A percentile compares a stretch with the other conserved stretches of the same genome.
Conservation (phyloP, 176 grass and related monocot species). For the Zoysia japonica region DNA sequence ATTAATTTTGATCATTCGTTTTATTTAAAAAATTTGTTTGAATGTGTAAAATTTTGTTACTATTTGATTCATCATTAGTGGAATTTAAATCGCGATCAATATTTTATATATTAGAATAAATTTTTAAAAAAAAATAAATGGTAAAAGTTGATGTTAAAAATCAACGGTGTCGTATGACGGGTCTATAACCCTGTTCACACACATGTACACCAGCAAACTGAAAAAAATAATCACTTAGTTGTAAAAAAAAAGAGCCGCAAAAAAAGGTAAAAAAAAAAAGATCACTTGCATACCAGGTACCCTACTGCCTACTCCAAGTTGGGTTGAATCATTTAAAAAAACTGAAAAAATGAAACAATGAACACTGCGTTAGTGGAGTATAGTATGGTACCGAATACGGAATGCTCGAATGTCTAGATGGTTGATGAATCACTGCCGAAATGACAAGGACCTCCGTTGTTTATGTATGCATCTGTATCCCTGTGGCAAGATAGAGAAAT, state of each 20-base stretch:
- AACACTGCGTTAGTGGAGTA: neutral
- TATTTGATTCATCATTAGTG: too few relatives aligned
- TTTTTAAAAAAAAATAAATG: too few relatives aligned
- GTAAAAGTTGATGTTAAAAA: too few relatives aligned
- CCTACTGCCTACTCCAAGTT: conserved; percentile 3
- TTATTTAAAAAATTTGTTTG: too few relatives aligned
- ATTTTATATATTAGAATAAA: too few relatives aligned
- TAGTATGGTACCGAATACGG: neutral
- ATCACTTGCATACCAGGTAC: neutral
- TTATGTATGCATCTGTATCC: conserved; percentile 15
- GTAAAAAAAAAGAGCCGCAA: too few relatives aligned
- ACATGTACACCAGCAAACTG: neutral
- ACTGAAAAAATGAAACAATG: neutral
- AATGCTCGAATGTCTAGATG: neutral
- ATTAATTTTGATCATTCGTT: too few relatives aligned
- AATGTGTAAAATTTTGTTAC: too few relatives aligned
- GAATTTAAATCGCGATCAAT: too few relatives aligned
- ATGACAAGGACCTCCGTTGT: conserved; percentile 19
- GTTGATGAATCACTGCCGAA: neutral
- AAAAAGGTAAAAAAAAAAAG: neutral
- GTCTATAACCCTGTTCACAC: neutral
- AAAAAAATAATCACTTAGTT: too few relatives aligned
- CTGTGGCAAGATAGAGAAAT: neutral
- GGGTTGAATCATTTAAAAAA: neutral
- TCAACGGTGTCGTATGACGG: too few relatives aligned